phyloP scores from a whole-genome alignment of 2,329 filamentous ascomycete species.

The Mycosphaerella arachidis region DNA sequence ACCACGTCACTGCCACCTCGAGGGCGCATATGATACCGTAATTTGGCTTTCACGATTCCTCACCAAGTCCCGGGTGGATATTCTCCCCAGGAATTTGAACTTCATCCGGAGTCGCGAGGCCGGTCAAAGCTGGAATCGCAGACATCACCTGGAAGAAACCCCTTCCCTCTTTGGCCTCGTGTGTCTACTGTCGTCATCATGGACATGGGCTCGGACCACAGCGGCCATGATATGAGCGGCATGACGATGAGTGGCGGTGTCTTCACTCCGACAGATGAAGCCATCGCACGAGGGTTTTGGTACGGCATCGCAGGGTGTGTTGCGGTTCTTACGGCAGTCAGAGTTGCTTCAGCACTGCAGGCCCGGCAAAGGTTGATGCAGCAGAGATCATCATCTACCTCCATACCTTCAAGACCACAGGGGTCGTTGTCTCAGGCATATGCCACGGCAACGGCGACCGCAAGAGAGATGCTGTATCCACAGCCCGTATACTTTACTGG shows the following conservation, averaged over 20 bases:
- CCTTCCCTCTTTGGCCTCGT: background rate
- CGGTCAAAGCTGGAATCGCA: background rate
- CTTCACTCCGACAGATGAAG: conserved; percentile 24
- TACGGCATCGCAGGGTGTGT: conserved; percentile 26
- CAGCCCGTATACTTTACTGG: conserved; percentile 31
- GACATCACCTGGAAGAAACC: background rate
- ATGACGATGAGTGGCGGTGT: conserved; percentile 30
- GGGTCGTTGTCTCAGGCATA: conserved; percentile 23
- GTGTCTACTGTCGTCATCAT: conserved; percentile 3
- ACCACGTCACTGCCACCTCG: background rate
- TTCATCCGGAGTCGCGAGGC: background rate
- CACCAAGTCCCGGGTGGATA: background rate
- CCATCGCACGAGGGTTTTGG: conserved; percentile 28
- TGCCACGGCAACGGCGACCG: conserved; percentile 25
- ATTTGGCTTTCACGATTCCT: background rate
- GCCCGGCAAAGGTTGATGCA: conserved; percentile 12
- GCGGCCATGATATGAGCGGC: conserved; percentile 22
- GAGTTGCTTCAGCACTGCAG: conserved; percentile 15
- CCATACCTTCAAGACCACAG: conserved; percentile 24
- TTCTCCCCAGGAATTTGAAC: background rate
- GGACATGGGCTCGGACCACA: conserved; percentile 15
- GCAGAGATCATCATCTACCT: conserved; percentile 7
- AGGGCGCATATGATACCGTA: background rate
- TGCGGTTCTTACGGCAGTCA: conserved; percentile 21
- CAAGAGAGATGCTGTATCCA: conserved; percentile 27